phyloP scores from a whole-genome alignment of 176 grass and related monocot species.

The Cymbopogon citratus region DNA sequence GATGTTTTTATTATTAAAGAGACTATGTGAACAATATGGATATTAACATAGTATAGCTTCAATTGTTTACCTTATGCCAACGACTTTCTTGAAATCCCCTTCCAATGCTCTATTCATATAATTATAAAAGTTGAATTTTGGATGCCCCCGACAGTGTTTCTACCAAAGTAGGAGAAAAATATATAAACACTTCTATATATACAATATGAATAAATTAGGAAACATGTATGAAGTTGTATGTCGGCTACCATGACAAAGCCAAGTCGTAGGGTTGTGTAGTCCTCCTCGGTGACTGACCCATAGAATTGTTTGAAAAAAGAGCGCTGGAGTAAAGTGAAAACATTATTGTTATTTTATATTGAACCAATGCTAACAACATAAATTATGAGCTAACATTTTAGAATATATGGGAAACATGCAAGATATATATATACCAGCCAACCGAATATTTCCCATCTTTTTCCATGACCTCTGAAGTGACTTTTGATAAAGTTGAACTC shows the following conservation, averaged over 20 bases:
- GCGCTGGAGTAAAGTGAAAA: conserved; percentile 32
- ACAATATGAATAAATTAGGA: not conserved
- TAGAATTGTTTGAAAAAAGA: conserved; percentile 91
- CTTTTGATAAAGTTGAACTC: conserved; percentile 43
- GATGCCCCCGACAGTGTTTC: conserved; percentile 64
- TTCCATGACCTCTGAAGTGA: conserved; percentile 42
- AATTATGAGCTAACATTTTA: not conserved
- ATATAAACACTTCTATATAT: not conserved
- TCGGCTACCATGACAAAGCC: conserved; percentile 73
- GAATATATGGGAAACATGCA: not conserved
- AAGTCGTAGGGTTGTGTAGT: conserved; percentile 69
- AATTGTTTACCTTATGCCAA: conserved; percentile 67
- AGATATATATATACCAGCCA: conserved; percentile 44
- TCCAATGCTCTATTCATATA: conserved; percentile 91
- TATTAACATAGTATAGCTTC: not conserved
- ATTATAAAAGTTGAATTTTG: conserved; percentile 75
- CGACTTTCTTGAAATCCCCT: conserved; percentile 80
- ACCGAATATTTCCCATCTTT: conserved; percentile 36
- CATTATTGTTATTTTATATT: not conserved
- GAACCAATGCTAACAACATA: not conserved
- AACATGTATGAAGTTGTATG: not conserved
- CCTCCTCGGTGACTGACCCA: conserved; percentile 53
- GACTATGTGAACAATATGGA: not conserved
- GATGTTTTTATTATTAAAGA: not conserved
- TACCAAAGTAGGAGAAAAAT: not conserved